Base-by-base conservation (phyloP, 1,139 yeast genomes). In the Pichia sp. region DNA sequence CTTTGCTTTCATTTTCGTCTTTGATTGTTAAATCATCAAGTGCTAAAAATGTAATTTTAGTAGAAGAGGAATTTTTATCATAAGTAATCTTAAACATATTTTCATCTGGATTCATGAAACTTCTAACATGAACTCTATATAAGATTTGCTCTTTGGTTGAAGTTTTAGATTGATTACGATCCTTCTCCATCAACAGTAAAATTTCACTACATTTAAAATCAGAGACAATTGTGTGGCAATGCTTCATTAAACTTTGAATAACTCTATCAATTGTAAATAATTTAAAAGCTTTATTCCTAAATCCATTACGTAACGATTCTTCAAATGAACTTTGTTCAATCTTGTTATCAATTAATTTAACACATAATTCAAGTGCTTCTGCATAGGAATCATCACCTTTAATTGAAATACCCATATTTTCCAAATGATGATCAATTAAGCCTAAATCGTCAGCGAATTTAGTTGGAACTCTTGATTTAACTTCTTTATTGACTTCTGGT, bases 241-340 rank as follows among this genome's bases (percentile, higher is more conserved):
- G 96, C 63, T 92, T 92, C 25, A 89, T 89, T 60, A 92, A 69
- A 6, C 95, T 82, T 61, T 87, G 96, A 22, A 89, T 80, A 35
- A 92, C 95, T 67, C 92, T 92, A 63, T 92, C 98, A 51, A 92
- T 75, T 3, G 98, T 92, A 66, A 90, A 92, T 45, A 92, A 67
- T 63, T 87, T 87, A 69, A 86, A 94, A 0, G 97, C 98, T 53
- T 81, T 82, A 66, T 92, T 94, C 57, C 94, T 79, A 68, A 87
- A 92, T 0, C 95, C 97, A 69, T 90, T 97, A 54, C 99, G 87
- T 51, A 94, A 68, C 25, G 96, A 76, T 63, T 92, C 98, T 68
- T 92, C 99, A 62, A 86, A 92, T 86, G 94, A 84, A 63, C 85
- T 95, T 55, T 89, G 96, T 58, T 92, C 98, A 44, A 92, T 70